These are phyloP conservation scores for Solanum sitiens DNA, from an alignment of 257 asterid genomes.

Conservation along the genomic window DNA sequence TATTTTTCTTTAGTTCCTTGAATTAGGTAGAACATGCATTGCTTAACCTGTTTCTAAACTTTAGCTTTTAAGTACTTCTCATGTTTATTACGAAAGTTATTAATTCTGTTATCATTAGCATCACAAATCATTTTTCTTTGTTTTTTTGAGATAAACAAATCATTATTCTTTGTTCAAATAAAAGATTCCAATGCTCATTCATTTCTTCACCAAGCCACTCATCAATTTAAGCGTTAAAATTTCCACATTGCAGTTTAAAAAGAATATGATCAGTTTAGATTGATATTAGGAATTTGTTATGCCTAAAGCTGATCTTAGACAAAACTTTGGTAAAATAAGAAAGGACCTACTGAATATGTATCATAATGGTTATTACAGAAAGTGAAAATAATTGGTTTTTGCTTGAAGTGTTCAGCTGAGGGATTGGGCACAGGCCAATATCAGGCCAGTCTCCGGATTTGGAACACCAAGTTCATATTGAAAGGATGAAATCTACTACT, in stretches of 20 bases:
- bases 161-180: not conserved
- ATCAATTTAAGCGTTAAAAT: not conserved
- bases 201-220: not conserved
- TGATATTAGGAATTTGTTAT: not conserved
- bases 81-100: not conserved
- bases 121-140: not conserved
- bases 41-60: not conserved
- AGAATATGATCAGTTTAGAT: not conserved
- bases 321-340: not conserved
- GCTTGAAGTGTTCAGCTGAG: not conserved
- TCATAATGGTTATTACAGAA: not conserved
- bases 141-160: not conserved
- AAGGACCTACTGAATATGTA: not conserved
- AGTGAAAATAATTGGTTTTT: not conserved
- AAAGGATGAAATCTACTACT: not conserved
- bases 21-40: not conserved
- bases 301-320: not conserved
- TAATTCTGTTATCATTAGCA: not conserved
- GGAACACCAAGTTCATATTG: not conserved
- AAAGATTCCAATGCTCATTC: not conserved
- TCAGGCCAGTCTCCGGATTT: not conserved
- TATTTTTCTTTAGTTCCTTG: not conserved
- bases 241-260: not conserved
- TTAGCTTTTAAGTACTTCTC: not conserved
- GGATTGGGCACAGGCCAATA: not conserved